These are phyloP conservation scores for Ceratobasidium papillatum DNA, from an alignment of 1,284 basidiomycete species.

Conservation along the genomic window DNA sequence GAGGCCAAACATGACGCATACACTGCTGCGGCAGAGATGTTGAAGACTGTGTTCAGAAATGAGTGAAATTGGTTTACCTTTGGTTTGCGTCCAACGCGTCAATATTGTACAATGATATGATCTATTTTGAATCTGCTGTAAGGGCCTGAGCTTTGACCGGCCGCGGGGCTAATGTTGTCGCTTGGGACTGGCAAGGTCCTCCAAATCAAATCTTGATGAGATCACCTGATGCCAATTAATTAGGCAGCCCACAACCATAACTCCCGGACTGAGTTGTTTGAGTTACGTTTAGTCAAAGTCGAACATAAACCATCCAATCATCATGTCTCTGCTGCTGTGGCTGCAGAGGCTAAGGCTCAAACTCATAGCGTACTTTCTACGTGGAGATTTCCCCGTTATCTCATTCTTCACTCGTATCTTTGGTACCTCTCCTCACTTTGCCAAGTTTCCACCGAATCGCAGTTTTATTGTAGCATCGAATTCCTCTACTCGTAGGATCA, in stretches of 20 bases:
- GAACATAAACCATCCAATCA: not conserved
- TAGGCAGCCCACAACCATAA: no score
- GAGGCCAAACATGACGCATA: conserved; percentile 6
- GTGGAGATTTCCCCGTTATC: not conserved
- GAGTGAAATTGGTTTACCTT: not conserved
- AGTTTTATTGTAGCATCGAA: conserved; percentile 3
- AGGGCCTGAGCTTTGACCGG: no score
- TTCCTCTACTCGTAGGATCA: not conserved
- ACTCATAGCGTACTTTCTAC: not conserved
- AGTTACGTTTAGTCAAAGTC: not conserved
- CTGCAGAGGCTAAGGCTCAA: not conserved
- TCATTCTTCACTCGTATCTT: conserved; percentile 1
- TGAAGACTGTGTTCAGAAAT: conserved; percentile 6
- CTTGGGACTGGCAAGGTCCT: no score
- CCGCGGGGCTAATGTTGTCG: no score
- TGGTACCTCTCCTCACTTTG: not conserved
- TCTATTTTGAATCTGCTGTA: no score
- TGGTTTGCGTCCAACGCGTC: not conserved
- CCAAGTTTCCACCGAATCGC: conserved; percentile 21
- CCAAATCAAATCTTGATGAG: no score
- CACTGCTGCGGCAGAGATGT: conserved; percentile 5
- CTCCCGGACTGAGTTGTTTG: no score
- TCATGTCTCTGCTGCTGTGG: not conserved
- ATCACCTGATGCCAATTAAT: no score
- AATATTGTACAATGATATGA: not conserved